Evolutionary conservation across 164 flowering plant species (phyloP).

Genomic region (Amborella trichopoda): DNA sequence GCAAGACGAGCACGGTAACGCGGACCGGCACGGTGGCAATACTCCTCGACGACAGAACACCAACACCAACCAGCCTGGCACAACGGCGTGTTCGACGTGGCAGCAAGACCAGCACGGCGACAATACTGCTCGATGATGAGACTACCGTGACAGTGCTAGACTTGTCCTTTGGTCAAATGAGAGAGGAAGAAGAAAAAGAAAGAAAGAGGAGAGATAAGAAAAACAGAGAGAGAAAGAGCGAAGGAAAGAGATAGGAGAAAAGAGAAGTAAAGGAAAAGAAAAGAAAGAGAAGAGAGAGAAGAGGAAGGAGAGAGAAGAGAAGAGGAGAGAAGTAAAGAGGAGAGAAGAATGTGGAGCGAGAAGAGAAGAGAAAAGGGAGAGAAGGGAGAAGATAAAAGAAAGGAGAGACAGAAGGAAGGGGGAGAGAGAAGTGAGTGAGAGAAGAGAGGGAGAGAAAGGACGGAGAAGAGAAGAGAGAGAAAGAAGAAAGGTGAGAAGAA

Average conservation of each 20-base stretch:
- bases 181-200: not conserved
- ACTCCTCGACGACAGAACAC: too few species aligned
- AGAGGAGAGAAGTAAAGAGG: not conserved
- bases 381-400: not conserved
- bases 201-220: too few species aligned
- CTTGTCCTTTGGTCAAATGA: too few species aligned
- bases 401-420: not conserved
- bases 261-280: too few species aligned
- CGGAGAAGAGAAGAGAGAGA: not conserved
- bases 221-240: too few species aligned
- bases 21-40: too few species aligned
- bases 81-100: too few species aligned
- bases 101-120: not conserved
- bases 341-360: not conserved
- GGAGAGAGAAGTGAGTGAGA: not conserved
- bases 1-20: too few species aligned
- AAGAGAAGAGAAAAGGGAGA: not conserved
- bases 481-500: not conserved
- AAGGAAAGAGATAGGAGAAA: too few species aligned
- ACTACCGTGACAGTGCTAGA: too few species aligned
- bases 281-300: conserved; percentile 1
- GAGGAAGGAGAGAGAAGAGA: not conserved
- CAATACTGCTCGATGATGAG: not conserved
- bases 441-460: not conserved
- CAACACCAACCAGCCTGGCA: too few species aligned